Percentiles rank a stretch among this genome's conserved stretches.
phyloP scores from a whole-genome alignment of 306 rosid species.

The Malus asiatica region DNA sequence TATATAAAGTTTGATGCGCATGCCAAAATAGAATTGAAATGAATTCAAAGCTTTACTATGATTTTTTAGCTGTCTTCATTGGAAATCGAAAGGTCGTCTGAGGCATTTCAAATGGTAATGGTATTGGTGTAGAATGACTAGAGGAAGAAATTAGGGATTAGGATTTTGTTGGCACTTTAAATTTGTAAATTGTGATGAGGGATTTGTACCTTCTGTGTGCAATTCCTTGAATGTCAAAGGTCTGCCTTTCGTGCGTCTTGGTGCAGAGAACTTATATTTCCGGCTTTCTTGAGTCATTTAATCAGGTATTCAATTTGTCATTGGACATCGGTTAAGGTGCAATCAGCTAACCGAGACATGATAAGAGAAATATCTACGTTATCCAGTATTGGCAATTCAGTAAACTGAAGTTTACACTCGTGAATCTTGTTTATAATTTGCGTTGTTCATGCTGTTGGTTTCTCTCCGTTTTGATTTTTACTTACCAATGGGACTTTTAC shows the following conservation, averaged over 20 bases:
- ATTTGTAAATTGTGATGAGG: background rate
- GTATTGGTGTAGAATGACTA: background rate
- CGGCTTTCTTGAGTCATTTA: background rate
- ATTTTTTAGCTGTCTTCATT: background rate
- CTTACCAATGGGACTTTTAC: slow-evolving; percentile 3
- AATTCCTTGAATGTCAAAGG: background rate
- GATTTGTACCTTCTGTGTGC: background rate
- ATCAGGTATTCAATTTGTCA: background rate
- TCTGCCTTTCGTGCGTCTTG: background rate
- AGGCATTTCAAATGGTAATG: background rate
- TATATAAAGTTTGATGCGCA: background rate
- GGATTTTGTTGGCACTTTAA: background rate
- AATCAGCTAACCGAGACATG: background rate
- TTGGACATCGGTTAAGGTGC: background rate
- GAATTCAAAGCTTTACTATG: background rate
- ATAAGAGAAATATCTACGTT: background rate
- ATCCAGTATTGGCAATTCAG: background rate
- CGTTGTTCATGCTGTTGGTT: background rate
- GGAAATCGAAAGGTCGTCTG: background rate
- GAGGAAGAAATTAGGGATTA: background rate
- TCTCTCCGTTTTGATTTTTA: background rate
- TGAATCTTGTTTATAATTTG: background rate
- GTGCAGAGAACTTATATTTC: background rate
- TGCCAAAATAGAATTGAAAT: background rate
- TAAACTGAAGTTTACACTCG: background rate